Percentiles rank a stretch among this genome's conserved stretches.
Conservation (phyloP, 2,329 filamentous ascomycete genomes). For the Simplicillium sp. region DNA sequence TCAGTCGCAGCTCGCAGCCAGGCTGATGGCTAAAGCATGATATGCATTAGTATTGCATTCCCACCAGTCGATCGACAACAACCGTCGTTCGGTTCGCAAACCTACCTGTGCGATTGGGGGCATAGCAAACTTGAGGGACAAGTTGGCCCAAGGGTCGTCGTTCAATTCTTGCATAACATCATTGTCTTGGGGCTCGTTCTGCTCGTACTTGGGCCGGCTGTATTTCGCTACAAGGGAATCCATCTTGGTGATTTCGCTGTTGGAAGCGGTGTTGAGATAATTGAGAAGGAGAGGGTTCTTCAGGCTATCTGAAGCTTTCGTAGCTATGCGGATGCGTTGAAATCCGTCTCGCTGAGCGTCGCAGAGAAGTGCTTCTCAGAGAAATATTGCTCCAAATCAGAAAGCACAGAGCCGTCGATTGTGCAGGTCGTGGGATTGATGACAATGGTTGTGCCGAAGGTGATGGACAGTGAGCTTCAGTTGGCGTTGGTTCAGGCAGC, state of each 20-base stretch:
- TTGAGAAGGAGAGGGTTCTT: too few species aligned
- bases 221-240: slow-evolving; percentile 90
- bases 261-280: too few species aligned
- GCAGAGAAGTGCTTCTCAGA: too few species aligned
- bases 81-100: background rate
- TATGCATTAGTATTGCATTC: slow-evolving; percentile 1
- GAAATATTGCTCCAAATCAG: too few species aligned
- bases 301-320: too few species aligned
- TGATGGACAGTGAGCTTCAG: slow-evolving; percentile 12
- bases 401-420: slow-evolving; percentile 1
- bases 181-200: slow-evolving; percentile 61
- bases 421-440: slow-evolving; percentile 9
- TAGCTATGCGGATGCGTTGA: too few species aligned
- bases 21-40: slow-evolving; percentile 58
- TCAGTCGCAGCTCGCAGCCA: slow-evolving; percentile 97
- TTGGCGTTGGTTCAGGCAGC: slow-evolving; percentile 24
- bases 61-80: background rate
- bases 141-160: slow-evolving; percentile 62
- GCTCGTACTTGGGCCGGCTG: slow-evolving; percentile 65
- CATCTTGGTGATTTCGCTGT: slow-evolving; percentile 44
- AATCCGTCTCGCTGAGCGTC: too few species aligned
- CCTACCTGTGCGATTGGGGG: slow-evolving; percentile 84
- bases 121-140: slow-evolving; percentile 90
- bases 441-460: slow-evolving; percentile 9
- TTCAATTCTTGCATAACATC: slow-evolving; percentile 68